Percentiles rank a stretch among this genome's conserved stretches.
These are phyloP conservation scores for Boletus insuetus DNA, from an alignment of 768 basidiomycete species.

Conservation along the genomic window DNA sequence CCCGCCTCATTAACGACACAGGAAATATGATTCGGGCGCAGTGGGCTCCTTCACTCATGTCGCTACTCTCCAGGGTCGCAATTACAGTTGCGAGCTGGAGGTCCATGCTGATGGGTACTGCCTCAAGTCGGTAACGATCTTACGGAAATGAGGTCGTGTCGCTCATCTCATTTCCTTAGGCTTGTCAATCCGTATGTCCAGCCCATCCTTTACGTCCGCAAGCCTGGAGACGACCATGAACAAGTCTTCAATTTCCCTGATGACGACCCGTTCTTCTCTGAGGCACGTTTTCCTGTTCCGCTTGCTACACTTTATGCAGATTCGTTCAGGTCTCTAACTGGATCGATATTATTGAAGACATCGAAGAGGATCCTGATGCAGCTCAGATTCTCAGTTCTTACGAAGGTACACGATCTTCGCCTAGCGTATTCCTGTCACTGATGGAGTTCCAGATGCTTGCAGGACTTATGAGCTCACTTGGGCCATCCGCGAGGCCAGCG, in stretches of 20 bases:
- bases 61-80: conserved; percentile 85
- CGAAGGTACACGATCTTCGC: conserved; percentile 54
- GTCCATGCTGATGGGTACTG: conserved; percentile 92
- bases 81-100: conserved; percentile 94
- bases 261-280: conserved; percentile 94
- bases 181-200: conserved; percentile 92
- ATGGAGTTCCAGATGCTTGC: conserved; percentile 60
- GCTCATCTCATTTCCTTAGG: conserved; percentile 37
- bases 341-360: conserved; percentile 86
- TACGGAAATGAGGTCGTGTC: conserved; percentile 7
- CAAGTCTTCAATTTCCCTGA: conserved; percentile 69
- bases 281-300: conserved; percentile 37
- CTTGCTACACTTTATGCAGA: background rate
- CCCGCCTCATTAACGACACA: conserved; percentile 30
- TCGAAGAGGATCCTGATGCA: conserved; percentile 81
- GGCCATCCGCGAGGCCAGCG: conserved; percentile 84
- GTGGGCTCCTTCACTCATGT: conserved; percentile 91
- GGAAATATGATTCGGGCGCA: conserved; percentile 95
- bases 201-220: conserved; percentile 83
- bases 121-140: conserved; percentile 54
- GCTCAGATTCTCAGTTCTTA: conserved; percentile 79
- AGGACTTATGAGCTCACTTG: conserved; percentile 90
- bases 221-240: conserved; percentile 76
- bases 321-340: conserved; percentile 64
- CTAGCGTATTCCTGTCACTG: background rate